Evolutionary conservation across 139 green algal species (phyloP), one percentile per base, ranked within the genome.

Genomic region (Coelastrella sp.): DNA sequence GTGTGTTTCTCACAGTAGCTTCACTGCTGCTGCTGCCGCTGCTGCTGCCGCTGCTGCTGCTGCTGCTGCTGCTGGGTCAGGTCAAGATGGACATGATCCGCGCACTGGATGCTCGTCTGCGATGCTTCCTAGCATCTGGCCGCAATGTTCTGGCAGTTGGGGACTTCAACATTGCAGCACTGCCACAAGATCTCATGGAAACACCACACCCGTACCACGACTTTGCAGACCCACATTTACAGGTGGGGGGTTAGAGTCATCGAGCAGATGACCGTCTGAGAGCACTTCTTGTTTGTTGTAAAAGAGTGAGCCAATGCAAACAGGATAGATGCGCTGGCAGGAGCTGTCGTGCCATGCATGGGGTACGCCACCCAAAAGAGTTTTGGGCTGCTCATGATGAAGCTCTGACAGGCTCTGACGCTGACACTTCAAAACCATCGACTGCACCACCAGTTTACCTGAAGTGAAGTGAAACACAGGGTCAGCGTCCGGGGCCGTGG

Each of bases 11-110:
- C 10, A 10, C 61, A 19, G 61, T 71, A 19, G 61, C 0, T 71
- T 17, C 10, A 11, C 17, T 71, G 11, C 61, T 71, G 61, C 61
- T 71, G 61, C 61, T 68, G 61, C 61, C 10, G 61, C 61, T 68
- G 76, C 61, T 71, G 64, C 64, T 71, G 64, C 64, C 16, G 64
- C 73, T 80, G 73, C 73, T 80, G 73, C 73, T 80, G n/a, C n/a
- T 47, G 32, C 32, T 47, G 32, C 32, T 47, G 32, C 32, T 47
- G 32, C 32, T 47, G 32, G n/a, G 32, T 10, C 7, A 76, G 20
- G n/a, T 61, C 59, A 86, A 56, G 10, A 64, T 82, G 76, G 54
- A 82, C 47, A 82, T 64, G 76, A 82, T 59, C 22, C 10, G 54
- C 64, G 61, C n/a, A 11, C 58, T 76, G n/a, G 68, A 76, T 47